A percentile compares a stretch with the other conserved stretches of the same genome.
Conservation (phyloP, 148 eudicot genomes). For the Cornus suecica region DNA sequence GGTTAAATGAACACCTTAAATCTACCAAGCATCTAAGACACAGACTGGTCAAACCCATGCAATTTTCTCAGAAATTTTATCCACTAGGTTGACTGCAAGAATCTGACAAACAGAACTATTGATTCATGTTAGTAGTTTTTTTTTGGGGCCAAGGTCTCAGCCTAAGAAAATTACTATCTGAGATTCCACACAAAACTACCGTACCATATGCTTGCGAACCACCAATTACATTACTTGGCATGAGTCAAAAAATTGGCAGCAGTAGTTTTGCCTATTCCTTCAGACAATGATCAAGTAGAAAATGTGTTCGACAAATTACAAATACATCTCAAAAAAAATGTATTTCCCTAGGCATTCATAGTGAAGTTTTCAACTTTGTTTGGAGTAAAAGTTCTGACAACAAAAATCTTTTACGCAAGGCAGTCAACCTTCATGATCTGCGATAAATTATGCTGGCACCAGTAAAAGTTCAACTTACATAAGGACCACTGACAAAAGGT, state of each 20-base stretch:
- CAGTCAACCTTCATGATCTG: not conserved
- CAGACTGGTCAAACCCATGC: not conserved
- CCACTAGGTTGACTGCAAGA: not conserved
- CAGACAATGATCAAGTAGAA: not conserved
- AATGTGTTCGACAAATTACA: too few species aligned
- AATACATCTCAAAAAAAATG: not conserved
- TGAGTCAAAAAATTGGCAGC: not conserved
- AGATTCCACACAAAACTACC: not conserved
- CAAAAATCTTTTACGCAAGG: not conserved
- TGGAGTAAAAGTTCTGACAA: not conserved
- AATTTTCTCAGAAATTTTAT: not conserved
- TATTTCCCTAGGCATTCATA: too few species aligned
- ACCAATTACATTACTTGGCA: not conserved
- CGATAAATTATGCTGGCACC: not conserved
- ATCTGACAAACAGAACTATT: not conserved
- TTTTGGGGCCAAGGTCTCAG: not conserved
- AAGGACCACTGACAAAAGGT: slow-evolving; percentile 70
- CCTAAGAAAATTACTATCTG: not conserved
- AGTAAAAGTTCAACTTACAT: slow-evolving; percentile 49
- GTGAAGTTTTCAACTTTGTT: not conserved
- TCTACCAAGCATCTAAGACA: not conserved
- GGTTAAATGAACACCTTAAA: not conserved
- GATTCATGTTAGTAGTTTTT: too few species aligned
- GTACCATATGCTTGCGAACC: not conserved
- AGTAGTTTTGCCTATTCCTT: not conserved